These are phyloP conservation scores for Bipolaris victoriae DNA, from an alignment of 2,329 filamentous ascomycete genomes.

Conservation along the genomic window DNA sequence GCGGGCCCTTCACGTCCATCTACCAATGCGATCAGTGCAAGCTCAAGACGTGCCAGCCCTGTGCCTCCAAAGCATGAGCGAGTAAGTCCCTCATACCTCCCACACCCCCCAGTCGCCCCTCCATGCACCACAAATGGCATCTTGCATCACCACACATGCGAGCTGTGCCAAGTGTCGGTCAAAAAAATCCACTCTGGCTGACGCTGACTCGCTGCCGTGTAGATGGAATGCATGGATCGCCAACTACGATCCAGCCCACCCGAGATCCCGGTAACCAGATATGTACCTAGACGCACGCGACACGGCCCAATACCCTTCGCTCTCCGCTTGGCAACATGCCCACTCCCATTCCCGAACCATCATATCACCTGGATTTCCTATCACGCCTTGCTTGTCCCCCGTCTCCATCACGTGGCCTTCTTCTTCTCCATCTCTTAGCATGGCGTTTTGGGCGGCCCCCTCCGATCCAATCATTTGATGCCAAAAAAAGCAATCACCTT, in stretches of 20 bases:
- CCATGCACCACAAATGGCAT: neutral
- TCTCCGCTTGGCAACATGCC: constrained; percentile 21
- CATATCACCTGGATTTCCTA: constrained; percentile 17
- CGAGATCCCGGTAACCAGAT: constrained; percentile 17
- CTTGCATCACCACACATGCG: constrained; percentile 18
- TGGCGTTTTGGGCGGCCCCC: constrained; percentile 43
- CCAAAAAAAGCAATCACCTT: constrained; percentile 25
- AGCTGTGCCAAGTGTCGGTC: constrained; percentile 11
- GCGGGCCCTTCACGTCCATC: constrained; percentile 58
- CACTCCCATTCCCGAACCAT: neutral
- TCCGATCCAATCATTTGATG: constrained; percentile 27
- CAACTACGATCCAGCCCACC: constrained; percentile 30
- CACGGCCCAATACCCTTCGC: constrained; percentile 12
- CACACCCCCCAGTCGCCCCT: neutral
- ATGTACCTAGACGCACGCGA: constrained; percentile 12
- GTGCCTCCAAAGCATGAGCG: constrained; percentile 53
- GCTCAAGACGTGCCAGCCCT: constrained; percentile 57
- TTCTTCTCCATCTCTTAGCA: constrained; percentile 39
- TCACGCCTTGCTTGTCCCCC: constrained; percentile 13
- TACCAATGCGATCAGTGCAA: constrained; percentile 59
- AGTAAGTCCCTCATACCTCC: constrained; percentile 10
- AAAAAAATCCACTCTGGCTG: constrained; percentile 22
- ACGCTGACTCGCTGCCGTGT: constrained; percentile 33
- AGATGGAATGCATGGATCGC: constrained; percentile 35
- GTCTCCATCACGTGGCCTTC: constrained; percentile 29